phyloP scores from a whole-genome alignment of 2,329 filamentous ascomycete genomes.

The Fusarium scirpi region DNA sequence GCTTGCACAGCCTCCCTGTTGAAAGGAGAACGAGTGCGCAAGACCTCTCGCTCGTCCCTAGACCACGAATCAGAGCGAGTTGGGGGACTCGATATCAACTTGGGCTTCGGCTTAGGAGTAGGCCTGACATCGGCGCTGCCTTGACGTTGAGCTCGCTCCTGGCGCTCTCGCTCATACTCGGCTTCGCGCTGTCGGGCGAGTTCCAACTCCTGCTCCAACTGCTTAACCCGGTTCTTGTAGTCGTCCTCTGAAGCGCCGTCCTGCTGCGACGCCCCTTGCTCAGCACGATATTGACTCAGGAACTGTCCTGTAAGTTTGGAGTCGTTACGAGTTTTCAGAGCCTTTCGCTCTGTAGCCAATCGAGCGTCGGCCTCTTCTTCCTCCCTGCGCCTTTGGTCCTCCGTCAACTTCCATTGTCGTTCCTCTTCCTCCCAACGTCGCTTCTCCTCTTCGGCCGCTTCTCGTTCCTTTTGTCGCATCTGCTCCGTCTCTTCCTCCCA shows the following conservation, averaged over 20 bases:
- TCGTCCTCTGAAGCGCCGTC: conserved; percentile 53
- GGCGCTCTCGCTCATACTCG: conserved; percentile 70
- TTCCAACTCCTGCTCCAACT: conserved; percentile 81
- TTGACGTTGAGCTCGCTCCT: conserved; percentile 59
- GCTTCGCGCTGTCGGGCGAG: conserved; percentile 71
- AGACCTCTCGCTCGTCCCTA: conserved; percentile 71
- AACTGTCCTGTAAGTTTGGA: conserved; percentile 82
- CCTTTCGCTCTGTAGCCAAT: conserved; percentile 74
- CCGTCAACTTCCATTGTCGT: conserved; percentile 79
- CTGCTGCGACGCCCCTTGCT: conserved; percentile 57
- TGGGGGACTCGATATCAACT: conserved; percentile 53
- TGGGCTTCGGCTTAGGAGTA: conserved; percentile 43
- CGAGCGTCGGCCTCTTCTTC: conserved; percentile 78
- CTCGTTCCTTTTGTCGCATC: conserved; percentile 69
- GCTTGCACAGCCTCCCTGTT: conserved; percentile 52
- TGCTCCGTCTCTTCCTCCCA: conserved; percentile 75
- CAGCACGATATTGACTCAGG: conserved; percentile 86
- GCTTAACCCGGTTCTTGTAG: conserved; percentile 77
- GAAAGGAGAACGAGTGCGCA: conserved; percentile 65
- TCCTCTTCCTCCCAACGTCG: conserved; percentile 83
- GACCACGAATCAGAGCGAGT: conserved; percentile 73
- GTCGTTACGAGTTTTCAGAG: conserved; percentile 72
- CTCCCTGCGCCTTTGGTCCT: conserved; percentile 76
- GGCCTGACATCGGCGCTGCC: conserved; percentile 31
- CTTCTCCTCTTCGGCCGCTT: conserved; percentile 74